A percentile compares a stretch with the other conserved stretches of the same genome.
Evolutionary conservation across 371 early-diverging fungal species (phyloP).

Genomic region (Lichtheimia corymbifera): DNA sequence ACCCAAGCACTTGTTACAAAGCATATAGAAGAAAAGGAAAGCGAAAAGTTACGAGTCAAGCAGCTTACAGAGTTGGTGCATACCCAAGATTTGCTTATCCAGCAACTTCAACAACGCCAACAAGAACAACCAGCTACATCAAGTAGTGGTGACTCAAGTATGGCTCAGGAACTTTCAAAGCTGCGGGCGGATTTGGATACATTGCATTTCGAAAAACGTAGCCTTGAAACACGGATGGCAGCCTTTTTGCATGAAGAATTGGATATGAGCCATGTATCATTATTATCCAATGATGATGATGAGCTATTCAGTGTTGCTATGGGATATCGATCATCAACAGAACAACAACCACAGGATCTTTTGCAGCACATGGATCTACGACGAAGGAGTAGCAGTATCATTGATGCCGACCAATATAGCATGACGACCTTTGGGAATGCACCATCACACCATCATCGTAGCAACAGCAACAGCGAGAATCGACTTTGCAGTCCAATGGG

Average conservation of each 20-base stretch:
- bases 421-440: conserved; percentile 1
- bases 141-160: too few species aligned
- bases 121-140: neutral
- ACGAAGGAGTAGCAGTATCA: conserved; percentile 12
- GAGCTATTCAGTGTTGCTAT: neutral
- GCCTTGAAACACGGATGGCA: conserved; percentile 16
- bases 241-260: conserved; percentile 18
- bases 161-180: neutral
- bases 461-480: neutral
- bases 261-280: conserved; percentile 2
- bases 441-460: neutral
- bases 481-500: neutral
- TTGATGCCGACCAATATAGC: conserved; percentile 8
- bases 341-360: neutral
- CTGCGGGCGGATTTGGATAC: conserved; percentile 13
- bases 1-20: conserved; percentile 12
- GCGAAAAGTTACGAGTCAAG: conserved; percentile 11
- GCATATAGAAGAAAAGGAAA: conserved; percentile 19
- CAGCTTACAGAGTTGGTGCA: conserved; percentile 22
- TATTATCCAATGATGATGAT: conserved; percentile 8
- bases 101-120: conserved; percentile 15
- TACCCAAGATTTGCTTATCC: conserved; percentile 34
- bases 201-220: conserved; percentile 13
- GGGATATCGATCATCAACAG: conserved; percentile 4
- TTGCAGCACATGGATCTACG: conserved; percentile 2